Conservation (phyloP, 805 yeast genomes). For the Pichia californica region DNA sequence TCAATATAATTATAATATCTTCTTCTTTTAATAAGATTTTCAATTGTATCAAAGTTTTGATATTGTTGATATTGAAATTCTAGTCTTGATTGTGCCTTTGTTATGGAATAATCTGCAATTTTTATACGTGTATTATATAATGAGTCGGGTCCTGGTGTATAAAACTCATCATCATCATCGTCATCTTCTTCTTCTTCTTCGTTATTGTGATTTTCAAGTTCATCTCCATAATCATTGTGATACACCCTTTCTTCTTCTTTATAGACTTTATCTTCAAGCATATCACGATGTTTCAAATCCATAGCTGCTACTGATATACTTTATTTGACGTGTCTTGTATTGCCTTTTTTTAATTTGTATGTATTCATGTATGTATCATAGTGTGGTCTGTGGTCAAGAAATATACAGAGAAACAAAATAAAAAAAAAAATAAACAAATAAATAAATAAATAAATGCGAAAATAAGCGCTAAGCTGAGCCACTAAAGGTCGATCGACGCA, state of each 20-base stretch:
- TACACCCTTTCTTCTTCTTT: background rate
- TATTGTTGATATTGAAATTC: conserved; percentile 27
- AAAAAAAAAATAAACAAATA: too few relatives aligned
- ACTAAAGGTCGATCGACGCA: too few relatives aligned
- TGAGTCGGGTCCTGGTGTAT: conserved; percentile 65
- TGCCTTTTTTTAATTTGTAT: too few relatives aligned
- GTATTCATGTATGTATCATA: too few relatives aligned
- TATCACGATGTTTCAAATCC: too few relatives aligned
- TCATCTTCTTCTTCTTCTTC: conserved; percentile 34
- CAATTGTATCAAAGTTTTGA: conserved; percentile 24
- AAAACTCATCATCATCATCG: conserved; percentile 70
- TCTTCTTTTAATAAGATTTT: conserved; percentile 15
- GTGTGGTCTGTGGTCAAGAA: too few relatives aligned
- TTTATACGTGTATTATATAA: conserved; percentile 45
- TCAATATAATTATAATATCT: conserved; percentile 4
- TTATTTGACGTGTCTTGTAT: too few relatives aligned
- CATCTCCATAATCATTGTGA: background rate
- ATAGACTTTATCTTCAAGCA: too few relatives aligned
- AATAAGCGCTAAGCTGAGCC: too few relatives aligned
- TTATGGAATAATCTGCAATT: conserved; percentile 48
- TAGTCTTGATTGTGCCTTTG: conserved; percentile 38
- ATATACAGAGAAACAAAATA: too few relatives aligned
- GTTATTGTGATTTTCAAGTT: background rate
- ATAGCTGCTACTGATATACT: too few relatives aligned
- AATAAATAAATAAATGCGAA: too few relatives aligned